phyloP scores from a whole-genome alignment of 2,329 filamentous ascomycete species.

The Paraphoma sp. region DNA sequence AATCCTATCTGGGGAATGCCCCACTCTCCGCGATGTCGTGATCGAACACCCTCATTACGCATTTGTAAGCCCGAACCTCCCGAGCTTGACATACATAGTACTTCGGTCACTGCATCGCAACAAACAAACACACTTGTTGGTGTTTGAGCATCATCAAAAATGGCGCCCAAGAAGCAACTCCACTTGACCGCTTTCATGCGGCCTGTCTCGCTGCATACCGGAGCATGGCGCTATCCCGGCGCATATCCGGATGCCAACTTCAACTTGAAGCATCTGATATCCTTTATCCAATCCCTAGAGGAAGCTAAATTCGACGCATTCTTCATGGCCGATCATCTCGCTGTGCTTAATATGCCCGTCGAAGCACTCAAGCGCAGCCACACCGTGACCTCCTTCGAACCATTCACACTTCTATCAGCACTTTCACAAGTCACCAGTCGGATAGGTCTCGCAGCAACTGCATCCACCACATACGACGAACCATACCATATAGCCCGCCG shows the following conservation, averaged over 20 bases:
- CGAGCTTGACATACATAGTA: neutral
- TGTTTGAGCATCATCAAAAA: neutral
- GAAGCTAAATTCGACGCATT: constrained; percentile 45
- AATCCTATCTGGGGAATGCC: neutral
- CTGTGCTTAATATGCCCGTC: constrained; percentile 67
- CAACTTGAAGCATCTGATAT: constrained; percentile 60
- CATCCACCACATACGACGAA: constrained; percentile 71
- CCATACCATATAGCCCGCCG: constrained; percentile 70
- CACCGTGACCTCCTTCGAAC: constrained; percentile 66
- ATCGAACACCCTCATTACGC: neutral
- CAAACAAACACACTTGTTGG: too few relatives aligned
- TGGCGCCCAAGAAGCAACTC: constrained; percentile 22
- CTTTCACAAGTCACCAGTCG: constrained; percentile 68
- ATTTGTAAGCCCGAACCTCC: neutral
- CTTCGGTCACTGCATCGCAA: neutral
- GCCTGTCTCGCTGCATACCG: constrained; percentile 62
- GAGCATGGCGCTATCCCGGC: constrained; percentile 64
- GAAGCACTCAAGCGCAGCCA: constrained; percentile 63
- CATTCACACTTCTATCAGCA: constrained; percentile 73
- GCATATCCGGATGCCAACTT: constrained; percentile 65
- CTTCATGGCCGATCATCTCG: constrained; percentile 56
- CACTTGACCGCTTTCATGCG: constrained; percentile 67
- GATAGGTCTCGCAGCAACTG: constrained; percentile 72
- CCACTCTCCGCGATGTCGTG: neutral
- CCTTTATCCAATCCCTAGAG: constrained; percentile 57